Conservation (phyloP, 352 stramenopile genomes). For the Pythium biforme region DNA sequence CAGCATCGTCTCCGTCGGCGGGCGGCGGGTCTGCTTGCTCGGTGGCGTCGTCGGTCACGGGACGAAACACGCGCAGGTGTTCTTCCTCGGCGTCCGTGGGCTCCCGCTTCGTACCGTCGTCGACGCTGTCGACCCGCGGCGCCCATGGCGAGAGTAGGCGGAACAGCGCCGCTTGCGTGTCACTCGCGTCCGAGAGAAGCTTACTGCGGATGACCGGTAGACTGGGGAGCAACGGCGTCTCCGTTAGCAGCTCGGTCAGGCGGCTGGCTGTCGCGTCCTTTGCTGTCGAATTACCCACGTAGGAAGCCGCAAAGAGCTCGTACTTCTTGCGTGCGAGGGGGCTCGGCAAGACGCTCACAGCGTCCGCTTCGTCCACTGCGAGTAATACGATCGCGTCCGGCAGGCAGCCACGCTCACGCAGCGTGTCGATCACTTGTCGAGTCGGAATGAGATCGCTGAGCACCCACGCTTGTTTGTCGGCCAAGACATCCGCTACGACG, state of each 20-base stretch:
- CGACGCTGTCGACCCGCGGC: slow-evolving; percentile 39
- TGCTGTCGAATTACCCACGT: background rate
- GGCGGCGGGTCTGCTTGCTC: background rate
- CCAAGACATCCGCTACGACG: slow-evolving; percentile 28
- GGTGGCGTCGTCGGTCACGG: slow-evolving; percentile 14
- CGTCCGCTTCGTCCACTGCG: slow-evolving; percentile 28
- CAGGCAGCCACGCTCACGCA: slow-evolving; percentile 45
- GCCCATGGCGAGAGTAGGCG: slow-evolving; percentile 25
- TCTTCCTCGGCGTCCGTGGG: slow-evolving; percentile 30
- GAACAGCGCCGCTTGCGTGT: slow-evolving; percentile 9
- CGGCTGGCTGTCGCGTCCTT: background rate
- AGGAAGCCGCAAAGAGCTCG: slow-evolving; percentile 11
- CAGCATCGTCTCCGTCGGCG: background rate
- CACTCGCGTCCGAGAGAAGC: slow-evolving; percentile 1
- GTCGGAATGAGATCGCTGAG: slow-evolving; percentile 50
- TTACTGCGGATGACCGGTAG: background rate
- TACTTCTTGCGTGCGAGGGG: slow-evolving; percentile 4
- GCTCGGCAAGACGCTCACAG: background rate
- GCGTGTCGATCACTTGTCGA: slow-evolving; percentile 30
- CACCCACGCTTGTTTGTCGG: slow-evolving; percentile 34
- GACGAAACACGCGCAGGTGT: slow-evolving; percentile 9
- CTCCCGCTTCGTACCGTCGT: slow-evolving; percentile 37
- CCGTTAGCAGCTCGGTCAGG: slow-evolving; percentile 2
- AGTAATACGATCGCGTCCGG: slow-evolving; percentile 53
- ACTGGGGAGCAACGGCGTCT: background rate